These are phyloP conservation scores for Citrus glauca DNA, from an alignment of 345 rosid species.

Conservation along the genomic window DNA sequence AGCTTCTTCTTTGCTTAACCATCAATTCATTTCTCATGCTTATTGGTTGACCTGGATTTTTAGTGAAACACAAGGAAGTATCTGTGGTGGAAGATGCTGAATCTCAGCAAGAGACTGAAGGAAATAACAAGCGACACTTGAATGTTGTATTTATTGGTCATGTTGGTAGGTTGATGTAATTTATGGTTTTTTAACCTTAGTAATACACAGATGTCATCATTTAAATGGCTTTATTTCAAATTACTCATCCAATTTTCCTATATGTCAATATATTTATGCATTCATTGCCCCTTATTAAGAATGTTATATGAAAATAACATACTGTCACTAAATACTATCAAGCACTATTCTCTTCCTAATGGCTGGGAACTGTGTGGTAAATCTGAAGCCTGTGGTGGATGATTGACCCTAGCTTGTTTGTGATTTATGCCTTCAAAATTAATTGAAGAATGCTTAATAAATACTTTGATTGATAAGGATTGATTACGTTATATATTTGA, in stretches of 20 bases:
- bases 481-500: not conserved
- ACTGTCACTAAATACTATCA: not conserved
- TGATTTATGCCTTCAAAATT: not conserved
- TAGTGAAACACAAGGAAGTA: conserved; percentile 54
- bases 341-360: not conserved
- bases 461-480: not conserved
- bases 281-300: no score
- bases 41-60: conserved; percentile 20
- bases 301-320: no score
- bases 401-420: not conserved
- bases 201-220: not conserved
- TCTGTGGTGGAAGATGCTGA: conserved; percentile 40
- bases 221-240: not conserved
- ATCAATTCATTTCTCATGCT: not conserved
- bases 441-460: not conserved
- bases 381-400: not conserved
- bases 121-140: conserved; percentile 71
- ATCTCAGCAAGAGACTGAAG: conserved; percentile 36
- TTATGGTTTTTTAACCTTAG: not conserved
- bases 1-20: not conserved
- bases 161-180: conserved; percentile 70
- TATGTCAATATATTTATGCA: not conserved
- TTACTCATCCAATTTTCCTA: not conserved
- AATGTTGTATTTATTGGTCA: conserved; percentile 97
- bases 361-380: not conserved